These are phyloP conservation scores for Fusarium caatingaense DNA, from an alignment of 2,329 filamentous ascomycete species.

Conservation along the genomic window DNA sequence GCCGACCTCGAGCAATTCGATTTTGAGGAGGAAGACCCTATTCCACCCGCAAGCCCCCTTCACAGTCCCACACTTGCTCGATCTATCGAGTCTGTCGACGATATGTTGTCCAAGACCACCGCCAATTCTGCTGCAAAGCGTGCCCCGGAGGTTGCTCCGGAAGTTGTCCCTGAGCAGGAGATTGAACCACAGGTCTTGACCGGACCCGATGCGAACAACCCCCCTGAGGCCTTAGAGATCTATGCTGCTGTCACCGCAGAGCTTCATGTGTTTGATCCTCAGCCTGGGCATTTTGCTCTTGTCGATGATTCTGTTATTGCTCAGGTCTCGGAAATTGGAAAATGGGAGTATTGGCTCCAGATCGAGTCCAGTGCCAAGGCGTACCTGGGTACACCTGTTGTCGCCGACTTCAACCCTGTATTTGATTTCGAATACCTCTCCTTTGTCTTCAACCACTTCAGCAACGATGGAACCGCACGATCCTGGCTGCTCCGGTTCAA, in stretches of 20 bases:
- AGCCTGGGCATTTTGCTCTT: slow-evolving; percentile 83
- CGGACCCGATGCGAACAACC: slow-evolving; percentile 46
- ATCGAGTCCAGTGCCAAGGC: slow-evolving; percentile 79
- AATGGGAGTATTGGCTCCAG: slow-evolving; percentile 97
- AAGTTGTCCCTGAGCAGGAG: slow-evolving; percentile 48
- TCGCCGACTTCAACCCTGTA: slow-evolving; percentile 94
- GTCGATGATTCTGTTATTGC: slow-evolving; percentile 82
- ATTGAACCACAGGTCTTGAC: slow-evolving; percentile 45
- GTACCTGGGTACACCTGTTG: slow-evolving; percentile 87
- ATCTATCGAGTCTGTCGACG: slow-evolving; percentile 67
- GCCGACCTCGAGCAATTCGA: slow-evolving; percentile 85
- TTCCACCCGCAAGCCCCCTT: slow-evolving; percentile 72
- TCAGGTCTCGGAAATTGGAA: slow-evolving; percentile 85
- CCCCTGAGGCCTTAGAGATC: slow-evolving; percentile 77
- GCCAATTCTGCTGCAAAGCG: slow-evolving; percentile 62
- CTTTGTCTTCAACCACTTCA: slow-evolving; percentile 98
- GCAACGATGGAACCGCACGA: slow-evolving; percentile 86
- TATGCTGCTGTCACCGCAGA: slow-evolving; percentile 82
- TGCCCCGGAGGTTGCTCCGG: slow-evolving; percentile 45
- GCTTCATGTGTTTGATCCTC: slow-evolving; percentile 93
- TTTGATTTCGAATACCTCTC: slow-evolving; percentile 99
- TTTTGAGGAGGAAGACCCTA: slow-evolving; percentile 74
- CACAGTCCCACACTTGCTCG: slow-evolving; percentile 67
- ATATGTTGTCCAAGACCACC: slow-evolving; percentile 63
- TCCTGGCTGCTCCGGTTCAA: slow-evolving; percentile 96